Evolutionary conservation across 1,284 basidiomycete species (phyloP).

Genomic region (Sphagnurus paluster): DNA sequence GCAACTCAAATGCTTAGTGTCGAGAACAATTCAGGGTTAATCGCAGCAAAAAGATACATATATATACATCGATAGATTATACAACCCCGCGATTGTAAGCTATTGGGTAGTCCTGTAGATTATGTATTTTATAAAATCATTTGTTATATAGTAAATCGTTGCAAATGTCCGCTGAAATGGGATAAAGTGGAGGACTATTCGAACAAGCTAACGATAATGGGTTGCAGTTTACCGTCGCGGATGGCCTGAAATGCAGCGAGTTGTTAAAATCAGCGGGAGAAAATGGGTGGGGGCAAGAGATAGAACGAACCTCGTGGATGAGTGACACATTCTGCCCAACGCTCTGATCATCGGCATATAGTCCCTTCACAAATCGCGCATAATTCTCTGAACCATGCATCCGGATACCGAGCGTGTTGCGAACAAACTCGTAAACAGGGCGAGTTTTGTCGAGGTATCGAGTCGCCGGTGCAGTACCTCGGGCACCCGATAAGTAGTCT

Average conservation of each 20-base stretch:
- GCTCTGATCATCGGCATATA: conserved; percentile 58
- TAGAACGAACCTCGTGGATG: conserved; percentile 59
- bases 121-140: too few species aligned
- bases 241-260: conserved; percentile 42
- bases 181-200: conserved; percentile 1
- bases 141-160: too few species aligned
- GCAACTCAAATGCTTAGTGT: too few species aligned
- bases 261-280: conserved; percentile 30
- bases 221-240: conserved; percentile 71
- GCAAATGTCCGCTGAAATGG: too few species aligned
- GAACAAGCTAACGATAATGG: conserved; percentile 54
- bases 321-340: conserved; percentile 68
- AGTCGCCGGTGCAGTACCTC: conserved; percentile 60
- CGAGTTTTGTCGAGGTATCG: conserved; percentile 65
- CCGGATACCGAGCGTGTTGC: conserved; percentile 62
- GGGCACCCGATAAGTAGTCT: conserved; percentile 54
- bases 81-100: too few species aligned
- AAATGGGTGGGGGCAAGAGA: not conserved
- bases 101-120: too few species aligned
- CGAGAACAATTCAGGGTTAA: too few species aligned
- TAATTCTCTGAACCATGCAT: conserved; percentile 78
- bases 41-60: too few species aligned
- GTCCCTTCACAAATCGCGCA: conserved; percentile 51
- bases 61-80: too few species aligned
- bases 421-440: conserved; percentile 72